phyloP scores from a whole-genome alignment of 2,329 filamentous ascomycete genomes.

The Tetracladium maxilliforme region DNA sequence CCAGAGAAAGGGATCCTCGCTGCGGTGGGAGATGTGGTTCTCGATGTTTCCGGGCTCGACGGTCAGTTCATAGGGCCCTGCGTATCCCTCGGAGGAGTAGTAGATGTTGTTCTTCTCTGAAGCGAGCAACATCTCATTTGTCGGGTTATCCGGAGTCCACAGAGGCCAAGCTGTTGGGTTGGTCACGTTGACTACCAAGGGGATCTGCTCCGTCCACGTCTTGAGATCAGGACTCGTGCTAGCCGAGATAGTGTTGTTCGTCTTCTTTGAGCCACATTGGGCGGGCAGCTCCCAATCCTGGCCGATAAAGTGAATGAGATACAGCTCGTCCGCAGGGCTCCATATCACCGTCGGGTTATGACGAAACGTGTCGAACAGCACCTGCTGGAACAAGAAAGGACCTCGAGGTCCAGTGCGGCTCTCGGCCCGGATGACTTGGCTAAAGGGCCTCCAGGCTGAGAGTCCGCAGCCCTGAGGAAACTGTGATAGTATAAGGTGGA shows the following conservation, averaged over 20 bases:
- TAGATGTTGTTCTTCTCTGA: conserved; percentile 21
- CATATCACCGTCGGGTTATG: conserved; percentile 30
- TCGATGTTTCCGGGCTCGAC: conserved; percentile 2
- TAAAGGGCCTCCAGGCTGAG: conserved; percentile 28
- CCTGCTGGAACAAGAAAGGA: conserved; percentile 24
- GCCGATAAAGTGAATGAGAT: conserved; percentile 29
- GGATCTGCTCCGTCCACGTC: conserved; percentile 4
- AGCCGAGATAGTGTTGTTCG: too few species aligned
- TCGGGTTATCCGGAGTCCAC: conserved; percentile 12
- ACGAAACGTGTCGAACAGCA: conserved; percentile 23
- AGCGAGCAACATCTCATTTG: conserved; percentile 14
- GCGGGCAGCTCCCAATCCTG: conserved; percentile 6
- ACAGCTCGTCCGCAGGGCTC: conserved; percentile 25
- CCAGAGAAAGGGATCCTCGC: conserved; percentile 19
- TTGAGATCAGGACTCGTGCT: conserved; percentile 5
- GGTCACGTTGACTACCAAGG: conserved; percentile 18
- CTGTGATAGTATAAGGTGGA: conserved; percentile 29
- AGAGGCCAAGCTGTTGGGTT: conserved; percentile 26
- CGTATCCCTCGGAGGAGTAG: conserved; percentile 11
- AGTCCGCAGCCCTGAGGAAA: conserved; percentile 29
- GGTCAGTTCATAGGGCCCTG: conserved; percentile 11
- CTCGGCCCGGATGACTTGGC: conserved; percentile 27
- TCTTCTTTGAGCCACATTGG: conserved; percentile 6
- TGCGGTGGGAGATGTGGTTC: conserved; percentile 7
- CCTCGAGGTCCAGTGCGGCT: conserved; percentile 25